These are phyloP conservation scores for Ceratocystis papillata DNA, from an alignment of 2,329 filamentous ascomycete species.

Conservation along the genomic window DNA sequence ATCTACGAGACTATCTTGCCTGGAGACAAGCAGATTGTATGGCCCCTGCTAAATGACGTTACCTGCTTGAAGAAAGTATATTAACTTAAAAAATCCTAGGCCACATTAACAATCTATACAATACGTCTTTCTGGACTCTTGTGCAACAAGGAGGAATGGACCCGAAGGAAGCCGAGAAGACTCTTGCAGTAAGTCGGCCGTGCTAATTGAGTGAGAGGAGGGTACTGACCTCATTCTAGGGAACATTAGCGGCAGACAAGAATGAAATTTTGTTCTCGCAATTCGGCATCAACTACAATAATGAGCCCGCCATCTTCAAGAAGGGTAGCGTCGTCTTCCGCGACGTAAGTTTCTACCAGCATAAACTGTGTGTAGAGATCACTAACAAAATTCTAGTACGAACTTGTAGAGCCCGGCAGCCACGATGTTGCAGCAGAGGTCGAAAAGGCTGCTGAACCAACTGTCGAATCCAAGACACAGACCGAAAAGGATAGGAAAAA, in stretches of 20 bases:
- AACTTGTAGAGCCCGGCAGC: slow-evolving; percentile 51
- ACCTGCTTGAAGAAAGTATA: background rate
- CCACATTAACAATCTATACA: slow-evolving; percentile 98
- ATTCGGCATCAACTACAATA: slow-evolving; percentile 95
- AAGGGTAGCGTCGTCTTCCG: slow-evolving; percentile 88
- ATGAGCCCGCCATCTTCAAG: slow-evolving; percentile 81
- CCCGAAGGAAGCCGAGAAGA: slow-evolving; percentile 67
- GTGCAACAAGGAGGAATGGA: slow-evolving; percentile 67
- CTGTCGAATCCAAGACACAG: slow-evolving; percentile 63
- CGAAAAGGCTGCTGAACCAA: slow-evolving; percentile 40
- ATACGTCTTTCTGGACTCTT: slow-evolving; percentile 90
- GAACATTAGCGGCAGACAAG: slow-evolving; percentile 76
- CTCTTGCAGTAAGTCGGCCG: slow-evolving; percentile 51
- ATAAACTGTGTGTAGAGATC: background rate
- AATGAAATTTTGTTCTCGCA: slow-evolving; percentile 87
- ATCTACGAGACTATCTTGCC: slow-evolving; percentile 87
- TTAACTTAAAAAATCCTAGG: slow-evolving; percentile 39
- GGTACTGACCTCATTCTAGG: slow-evolving; percentile 39
- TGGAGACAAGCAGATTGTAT: slow-evolving; percentile 95
- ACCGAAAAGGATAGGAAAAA: slow-evolving; percentile 72
- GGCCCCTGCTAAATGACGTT: slow-evolving; percentile 28
- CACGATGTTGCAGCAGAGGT: slow-evolving; percentile 39
- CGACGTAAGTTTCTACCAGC: slow-evolving; percentile 46
- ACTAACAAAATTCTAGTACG: slow-evolving; percentile 43
- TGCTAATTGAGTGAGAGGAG: background rate